phyloP scores from a whole-genome alignment of 306 rosid species.

The Sicyos baderoa region DNA sequence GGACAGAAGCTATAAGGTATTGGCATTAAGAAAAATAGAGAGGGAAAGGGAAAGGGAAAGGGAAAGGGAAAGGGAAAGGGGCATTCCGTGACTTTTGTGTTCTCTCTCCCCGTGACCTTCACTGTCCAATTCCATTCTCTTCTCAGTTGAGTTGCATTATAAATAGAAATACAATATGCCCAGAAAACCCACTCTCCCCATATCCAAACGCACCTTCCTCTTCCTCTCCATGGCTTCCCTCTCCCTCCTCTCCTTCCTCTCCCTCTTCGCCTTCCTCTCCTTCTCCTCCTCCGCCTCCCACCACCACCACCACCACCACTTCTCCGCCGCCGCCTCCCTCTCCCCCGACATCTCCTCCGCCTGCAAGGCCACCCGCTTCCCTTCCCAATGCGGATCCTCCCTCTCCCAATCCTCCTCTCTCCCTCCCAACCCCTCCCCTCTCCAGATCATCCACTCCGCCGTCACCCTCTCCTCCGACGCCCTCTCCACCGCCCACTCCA shows the following conservation, averaged over 20 bases:
- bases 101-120: slow-evolving; percentile 3
- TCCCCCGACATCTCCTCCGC: slow-evolving; percentile 30
- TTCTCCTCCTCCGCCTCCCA: slow-evolving; percentile 27
- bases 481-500: slow-evolving; percentile 44
- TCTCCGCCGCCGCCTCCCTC: background rate
- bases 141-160: no score
- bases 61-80: no score
- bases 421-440: slow-evolving; percentile 31
- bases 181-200: slow-evolving; percentile 21
- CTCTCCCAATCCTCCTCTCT: slow-evolving; percentile 25
- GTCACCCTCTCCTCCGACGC: slow-evolving; percentile 32
- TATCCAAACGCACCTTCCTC: slow-evolving; percentile 20
- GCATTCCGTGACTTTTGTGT: no score
- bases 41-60: no score
- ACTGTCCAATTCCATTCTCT: no score
- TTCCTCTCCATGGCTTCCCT: slow-evolving; percentile 53
- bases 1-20: no score
- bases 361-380: slow-evolving; percentile 77
- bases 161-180: no score
- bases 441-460: slow-evolving; percentile 43
- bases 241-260: slow-evolving; percentile 37
- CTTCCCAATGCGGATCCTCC: slow-evolving; percentile 40
- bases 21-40: no score
- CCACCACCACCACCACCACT: background rate
- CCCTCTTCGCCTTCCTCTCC: slow-evolving; percentile 37